Evolutionary conservation across 2,329 filamentous ascomycete species (phyloP), one percentile per base, ranked within the genome.

Genomic region (Cladorrhinum sp.): DNA sequence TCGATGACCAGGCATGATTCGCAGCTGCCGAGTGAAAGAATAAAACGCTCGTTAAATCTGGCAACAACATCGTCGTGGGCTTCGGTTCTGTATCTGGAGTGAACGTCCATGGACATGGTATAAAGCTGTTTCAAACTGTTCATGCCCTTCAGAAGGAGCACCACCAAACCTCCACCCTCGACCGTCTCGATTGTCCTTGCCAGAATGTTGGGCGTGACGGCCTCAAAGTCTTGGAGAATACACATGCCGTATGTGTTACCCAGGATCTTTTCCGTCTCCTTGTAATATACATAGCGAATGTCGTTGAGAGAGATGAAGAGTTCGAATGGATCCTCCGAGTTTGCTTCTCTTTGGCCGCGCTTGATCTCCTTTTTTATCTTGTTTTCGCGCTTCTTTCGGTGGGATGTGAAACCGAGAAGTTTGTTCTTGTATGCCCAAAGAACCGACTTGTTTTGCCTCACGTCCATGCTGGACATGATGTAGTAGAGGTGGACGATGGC

Each of bases 291-390:
- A 84, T 99, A 99, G 75, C 95, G 90, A 74, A 99, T 96, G 76
- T 97, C 92, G 79, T 98, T 91, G 60, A 96, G 87, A 61, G 92
- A 95, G 69, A 98, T 89, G 77, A 98, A 99, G 58, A 98, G 85
- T 78, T 99, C 95, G 79, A 99, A 99, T 0, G 95, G 90, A 73
- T 99, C 95, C 73, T 96, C 92, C 58, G 87, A 85, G 75, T 99
- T 96, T 64, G 90, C 86, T 76, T 99, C 95, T 72, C 96, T 86
- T 67, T 93, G 92, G 50, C 95, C 95, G 70, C 92, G 86, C 80
- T 96, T 97, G 76, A 99, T 92, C 72, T 99, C 95, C 76, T 94
- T 96, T 80, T 96, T 96, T 75, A 99, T 97, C 81, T 97, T 99
- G 72, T 88, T 87, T 77, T 99, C 95, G 70, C 95, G 90, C 87